Evolutionary conservation across 75 land plant species (phyloP).

Genomic region (Adiantum capillusveneris): DNA sequence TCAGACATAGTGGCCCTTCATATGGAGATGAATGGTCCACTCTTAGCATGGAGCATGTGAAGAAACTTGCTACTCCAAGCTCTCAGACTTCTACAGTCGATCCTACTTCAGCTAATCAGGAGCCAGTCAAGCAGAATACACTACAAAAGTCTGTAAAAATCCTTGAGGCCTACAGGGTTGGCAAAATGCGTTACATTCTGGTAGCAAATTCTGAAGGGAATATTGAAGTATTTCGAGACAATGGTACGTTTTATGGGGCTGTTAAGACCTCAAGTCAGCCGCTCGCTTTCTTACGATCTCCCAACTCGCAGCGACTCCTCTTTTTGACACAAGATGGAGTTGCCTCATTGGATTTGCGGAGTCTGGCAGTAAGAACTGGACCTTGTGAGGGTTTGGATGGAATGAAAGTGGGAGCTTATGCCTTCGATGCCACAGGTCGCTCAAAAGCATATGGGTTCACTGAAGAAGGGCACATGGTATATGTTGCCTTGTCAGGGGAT

Average conservation of each 20-base stretch:
- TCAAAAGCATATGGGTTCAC: slow-evolving; percentile 92
- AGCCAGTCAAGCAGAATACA: not conserved
- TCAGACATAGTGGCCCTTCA: slow-evolving; percentile 9
- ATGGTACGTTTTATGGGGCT: slow-evolving; percentile 59
- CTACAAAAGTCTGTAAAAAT: slow-evolving; percentile 12
- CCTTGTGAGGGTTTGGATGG: slow-evolving; percentile 83
- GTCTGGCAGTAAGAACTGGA: slow-evolving; percentile 52
- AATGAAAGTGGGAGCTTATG: slow-evolving; percentile 45
- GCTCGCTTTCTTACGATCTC: slow-evolving; percentile 61
- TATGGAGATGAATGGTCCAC: slow-evolving; percentile 45
- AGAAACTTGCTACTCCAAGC: not conserved
- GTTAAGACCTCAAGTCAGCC: slow-evolving; percentile 49
- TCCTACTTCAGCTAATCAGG: not conserved
- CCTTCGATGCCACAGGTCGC: slow-evolving; percentile 77
- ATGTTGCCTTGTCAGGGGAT: slow-evolving; percentile 73
- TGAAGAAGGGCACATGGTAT: slow-evolving; percentile 56
- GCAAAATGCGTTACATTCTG: slow-evolving; percentile 55
- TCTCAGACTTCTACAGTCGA: no score
- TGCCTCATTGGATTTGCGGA: slow-evolving; percentile 76
- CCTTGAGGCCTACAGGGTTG: slow-evolving; percentile 70
- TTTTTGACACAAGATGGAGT: slow-evolving; percentile 75
- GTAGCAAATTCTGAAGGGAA: slow-evolving; percentile 40
- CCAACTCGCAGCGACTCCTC: slow-evolving; percentile 57
- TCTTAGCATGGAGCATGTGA: slow-evolving; percentile 32
- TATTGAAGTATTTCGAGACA: slow-evolving; percentile 65